phyloP scores from a whole-genome alignment of 2,329 filamentous ascomycete species.

The Aspergillus pseudotamarii region DNA sequence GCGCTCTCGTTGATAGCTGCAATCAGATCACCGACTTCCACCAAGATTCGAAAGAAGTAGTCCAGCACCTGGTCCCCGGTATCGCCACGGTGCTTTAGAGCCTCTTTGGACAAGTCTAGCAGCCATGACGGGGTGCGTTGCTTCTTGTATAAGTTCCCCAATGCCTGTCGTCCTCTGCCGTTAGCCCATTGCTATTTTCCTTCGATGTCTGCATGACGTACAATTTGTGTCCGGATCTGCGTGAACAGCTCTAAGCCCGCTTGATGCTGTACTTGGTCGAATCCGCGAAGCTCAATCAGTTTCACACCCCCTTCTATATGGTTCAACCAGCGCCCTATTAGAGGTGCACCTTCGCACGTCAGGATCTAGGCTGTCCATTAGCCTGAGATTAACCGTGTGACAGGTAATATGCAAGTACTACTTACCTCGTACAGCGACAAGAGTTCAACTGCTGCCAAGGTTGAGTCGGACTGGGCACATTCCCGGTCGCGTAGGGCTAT shows the following conservation, averaged over 20 bases:
- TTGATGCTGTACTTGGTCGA: conserved; percentile 11
- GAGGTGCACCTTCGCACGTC: not conserved
- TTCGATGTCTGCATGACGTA: not conserved
- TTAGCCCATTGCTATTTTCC: not conserved
- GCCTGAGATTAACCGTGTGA: not conserved
- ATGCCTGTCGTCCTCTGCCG: not conserved
- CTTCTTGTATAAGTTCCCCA: conserved; percentile 18
- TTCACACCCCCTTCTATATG: conserved; percentile 17
- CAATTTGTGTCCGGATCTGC: conserved; percentile 12
- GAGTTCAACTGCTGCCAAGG: conserved; percentile 19
- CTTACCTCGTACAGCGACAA: conserved; percentile 22
- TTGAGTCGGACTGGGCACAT: conserved; percentile 16
- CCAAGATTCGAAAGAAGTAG: conserved; percentile 17
- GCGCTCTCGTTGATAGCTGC: conserved; percentile 5
- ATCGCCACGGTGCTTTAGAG: conserved; percentile 6
- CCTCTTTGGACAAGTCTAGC: conserved; percentile 11
- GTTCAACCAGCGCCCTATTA: conserved; percentile 16
- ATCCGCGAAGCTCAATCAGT: conserved; percentile 19
- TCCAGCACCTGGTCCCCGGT: conserved; percentile 3
- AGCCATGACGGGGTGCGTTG: conserved; percentile 12
- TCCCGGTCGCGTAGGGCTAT: conserved; percentile 12
- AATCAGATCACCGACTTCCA: conserved; percentile 16
- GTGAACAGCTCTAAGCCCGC: conserved; percentile 14
- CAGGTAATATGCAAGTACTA: not conserved
- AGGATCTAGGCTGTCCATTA: conserved; percentile 2